Evolutionary conservation across 495 filamentous ascomycete species (phyloP), one percentile per base, ranked within the genome.

Genomic region (Evernia prunastri): DNA sequence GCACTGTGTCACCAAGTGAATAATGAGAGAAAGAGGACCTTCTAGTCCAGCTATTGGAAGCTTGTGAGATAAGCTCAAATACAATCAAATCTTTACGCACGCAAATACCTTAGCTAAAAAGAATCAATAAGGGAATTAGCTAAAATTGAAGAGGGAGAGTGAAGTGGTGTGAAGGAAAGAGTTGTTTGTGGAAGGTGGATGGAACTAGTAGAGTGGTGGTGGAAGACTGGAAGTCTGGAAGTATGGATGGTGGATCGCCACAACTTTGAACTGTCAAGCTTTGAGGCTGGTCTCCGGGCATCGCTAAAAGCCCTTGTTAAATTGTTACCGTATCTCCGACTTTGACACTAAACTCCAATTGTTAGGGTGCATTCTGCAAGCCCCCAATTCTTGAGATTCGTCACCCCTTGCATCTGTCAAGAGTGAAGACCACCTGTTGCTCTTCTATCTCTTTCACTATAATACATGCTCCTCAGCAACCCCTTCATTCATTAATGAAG

Each of bases 311-410:
- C 25, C 51, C 17, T n/a, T 54, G n/a, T 49, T 43, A n/a, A n/a
- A n/a, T n/a, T n/a, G n/a, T n/a, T n/a, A n/a, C 33, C 56, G 31
- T 57, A 56, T 63, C 51, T 65, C 60, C 58, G 23, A 23, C 23
- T 33, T 18, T 33, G 27, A 18, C 27, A 11, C 51, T 54, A 54
- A 54, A 54, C 51, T 8, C 11, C 33, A 54, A 20, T 3, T 3
- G 2, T 54, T 54, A 54, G 51, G 27, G 51, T 54, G 51, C 51
- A 54, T 54, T 54, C 51, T 54, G 51, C 51, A 54, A 33, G 27
- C 27, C 29, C n/a, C 15, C 6, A 35, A 12, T 25, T 49, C 13
- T 53, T 31, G 10, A 53, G 15, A 54, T 33, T 54, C 51, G 51
- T 54, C 51, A 54, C 51, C 51, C 51, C 51, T 54, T 54, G 51